Conservation (phyloP, 345 rosid species). For the Boechera retrofracta region DNA sequence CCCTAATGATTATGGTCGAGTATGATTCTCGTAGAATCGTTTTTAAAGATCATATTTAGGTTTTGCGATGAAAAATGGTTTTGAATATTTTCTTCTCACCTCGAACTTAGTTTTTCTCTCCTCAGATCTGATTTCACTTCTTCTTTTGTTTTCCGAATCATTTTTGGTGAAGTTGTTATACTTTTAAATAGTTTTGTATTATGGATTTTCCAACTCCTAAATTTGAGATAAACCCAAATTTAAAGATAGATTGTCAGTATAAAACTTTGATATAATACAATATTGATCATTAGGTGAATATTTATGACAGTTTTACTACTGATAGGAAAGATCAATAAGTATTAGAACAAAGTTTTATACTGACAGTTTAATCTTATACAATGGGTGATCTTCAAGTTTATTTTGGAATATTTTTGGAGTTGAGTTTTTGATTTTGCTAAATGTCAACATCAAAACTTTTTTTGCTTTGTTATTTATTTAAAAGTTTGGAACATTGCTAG, state of each 20-base stretch:
- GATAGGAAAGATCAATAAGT: not conserved
- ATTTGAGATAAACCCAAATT: not conserved
- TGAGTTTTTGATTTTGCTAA: not conserved
- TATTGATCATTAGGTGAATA: not conserved
- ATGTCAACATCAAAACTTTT: too few species aligned
- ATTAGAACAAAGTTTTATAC: conserved; percentile 20
- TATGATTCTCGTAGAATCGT: too few species aligned
- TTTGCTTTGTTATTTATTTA: too few species aligned
- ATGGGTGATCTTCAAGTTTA: not conserved
- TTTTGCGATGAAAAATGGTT: not conserved
- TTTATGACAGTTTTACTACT: not conserved
- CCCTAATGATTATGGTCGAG: not conserved
- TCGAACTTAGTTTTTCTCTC: not conserved
- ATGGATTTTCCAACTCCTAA: not conserved
- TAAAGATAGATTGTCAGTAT: conserved; percentile 15
- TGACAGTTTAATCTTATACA: not conserved
- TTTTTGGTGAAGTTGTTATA: not conserved
- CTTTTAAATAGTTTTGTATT: too few species aligned
- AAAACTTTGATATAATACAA: conserved; percentile 14
- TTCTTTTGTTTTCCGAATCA: not conserved
- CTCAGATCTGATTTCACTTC: not conserved
- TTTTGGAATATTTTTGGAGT: not conserved
- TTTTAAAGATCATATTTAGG: too few species aligned
- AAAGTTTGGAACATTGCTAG: too few species aligned
- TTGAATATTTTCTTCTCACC: not conserved